Evolutionary conservation across 441 rosid genomes (phyloP).

Genomic region (Hypseocharis bilobata): DNA sequence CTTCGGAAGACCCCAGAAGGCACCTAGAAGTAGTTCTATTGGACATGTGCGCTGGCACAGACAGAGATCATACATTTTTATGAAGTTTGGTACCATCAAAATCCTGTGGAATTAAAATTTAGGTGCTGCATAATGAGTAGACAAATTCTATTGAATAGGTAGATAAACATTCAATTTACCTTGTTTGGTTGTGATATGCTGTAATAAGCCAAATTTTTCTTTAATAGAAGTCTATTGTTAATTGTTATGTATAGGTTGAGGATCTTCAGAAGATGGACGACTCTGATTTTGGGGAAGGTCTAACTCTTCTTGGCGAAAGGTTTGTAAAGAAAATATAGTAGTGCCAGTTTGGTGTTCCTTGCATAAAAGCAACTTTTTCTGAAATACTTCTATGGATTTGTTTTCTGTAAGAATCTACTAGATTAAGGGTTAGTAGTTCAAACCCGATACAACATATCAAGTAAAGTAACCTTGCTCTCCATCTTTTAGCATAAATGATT

Average conservation of each 20-base stretch:
- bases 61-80: no score
- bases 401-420: not conserved
- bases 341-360: slow-evolving; percentile 12
- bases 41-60: no score
- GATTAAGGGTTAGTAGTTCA: not conserved
- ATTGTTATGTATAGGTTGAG: slow-evolving; percentile 43
- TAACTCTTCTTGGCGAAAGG: slow-evolving; percentile 82
- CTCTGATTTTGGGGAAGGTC: slow-evolving; percentile 77
- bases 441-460: not conserved
- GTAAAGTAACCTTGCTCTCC: no score
- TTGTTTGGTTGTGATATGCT: slow-evolving; percentile 4
- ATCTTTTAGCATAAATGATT: no score
- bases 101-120: no score
- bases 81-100: no score
- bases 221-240: not conserved
- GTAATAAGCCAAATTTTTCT: not conserved
- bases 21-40: no score
- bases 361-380: not conserved
- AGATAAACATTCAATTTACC: not conserved
- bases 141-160: not conserved
- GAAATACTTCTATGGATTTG: not conserved
- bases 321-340: slow-evolving; percentile 20
- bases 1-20: no score
- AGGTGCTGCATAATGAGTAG: not conserved
- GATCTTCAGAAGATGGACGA: slow-evolving; percentile 43